These are phyloP conservation scores for Lachancea meyersii DNA, from an alignment of 805 yeast species.

Conservation along the genomic window DNA sequence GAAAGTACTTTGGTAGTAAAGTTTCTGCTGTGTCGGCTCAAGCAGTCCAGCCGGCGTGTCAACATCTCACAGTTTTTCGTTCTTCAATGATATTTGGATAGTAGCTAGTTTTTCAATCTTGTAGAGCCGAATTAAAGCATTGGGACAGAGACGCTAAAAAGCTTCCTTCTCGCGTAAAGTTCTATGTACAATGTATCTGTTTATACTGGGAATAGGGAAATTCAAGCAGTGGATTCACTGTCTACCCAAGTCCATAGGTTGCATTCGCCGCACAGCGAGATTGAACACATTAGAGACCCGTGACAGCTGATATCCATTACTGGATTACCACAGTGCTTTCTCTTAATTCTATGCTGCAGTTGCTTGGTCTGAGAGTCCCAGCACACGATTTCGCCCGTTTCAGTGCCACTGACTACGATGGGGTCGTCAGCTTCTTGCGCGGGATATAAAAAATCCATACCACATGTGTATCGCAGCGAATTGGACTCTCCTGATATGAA, in stretches of 20 bases:
- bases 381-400: constrained; percentile 23
- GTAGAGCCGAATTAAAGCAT: too few relatives aligned
- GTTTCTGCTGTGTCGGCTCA: constrained; percentile 9
- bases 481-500: constrained; percentile 27
- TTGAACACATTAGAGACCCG: constrained; percentile 18
- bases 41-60: neutral
- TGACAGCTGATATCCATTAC: constrained; percentile 22
- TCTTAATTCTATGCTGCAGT: constrained; percentile 15
- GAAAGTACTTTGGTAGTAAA: constrained; percentile 13
- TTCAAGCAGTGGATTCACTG: neutral
- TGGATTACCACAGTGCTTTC: constrained; percentile 17
- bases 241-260: constrained; percentile 23
- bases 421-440: constrained; percentile 14
- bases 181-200: too few relatives aligned
- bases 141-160: too few relatives aligned
- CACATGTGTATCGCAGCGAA: constrained; percentile 23
- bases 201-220: too few relatives aligned
- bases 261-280: constrained; percentile 28
- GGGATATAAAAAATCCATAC: constrained; percentile 26
- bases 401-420: constrained; percentile 27
- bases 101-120: neutral
- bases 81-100: too few relatives aligned
- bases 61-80: constrained; percentile 8
- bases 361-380: constrained; percentile 24
- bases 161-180: too few relatives aligned